These are phyloP conservation scores for Fragilaria crotonensis DNA, from an alignment of 108 stramenopile species.

Conservation along the genomic window DNA sequence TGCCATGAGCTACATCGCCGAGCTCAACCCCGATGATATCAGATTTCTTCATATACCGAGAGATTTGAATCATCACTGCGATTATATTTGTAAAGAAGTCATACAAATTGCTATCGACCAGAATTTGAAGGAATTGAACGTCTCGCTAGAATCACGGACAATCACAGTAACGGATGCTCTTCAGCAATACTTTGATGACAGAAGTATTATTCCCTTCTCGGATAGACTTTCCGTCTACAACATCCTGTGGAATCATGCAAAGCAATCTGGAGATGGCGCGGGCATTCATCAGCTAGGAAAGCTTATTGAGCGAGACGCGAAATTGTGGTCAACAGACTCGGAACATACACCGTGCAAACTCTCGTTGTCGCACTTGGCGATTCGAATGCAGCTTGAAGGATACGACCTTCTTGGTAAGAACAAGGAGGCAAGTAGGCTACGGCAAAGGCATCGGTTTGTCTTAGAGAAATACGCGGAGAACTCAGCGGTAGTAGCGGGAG, in stretches of 20 bases:
- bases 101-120: neutral
- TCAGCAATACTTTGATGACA: constrained; percentile 4
- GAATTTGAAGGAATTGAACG: neutral
- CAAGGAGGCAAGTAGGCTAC: constrained; percentile 10
- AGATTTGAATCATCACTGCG: neutral
- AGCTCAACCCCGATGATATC: neutral
- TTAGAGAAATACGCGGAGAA: constrained; percentile 5
- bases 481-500: too few relatives aligned
- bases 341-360: neutral
- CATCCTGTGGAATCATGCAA: neutral
- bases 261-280: neutral
- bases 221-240: constrained; percentile 14
- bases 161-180: neutral
- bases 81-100: neutral
- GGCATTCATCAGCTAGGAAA: constrained; percentile 15
- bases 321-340: neutral
- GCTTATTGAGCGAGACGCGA: constrained; percentile 7
- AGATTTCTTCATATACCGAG: neutral
- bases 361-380: constrained; percentile 2
- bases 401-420: constrained; percentile 3
- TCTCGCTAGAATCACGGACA: constrained; percentile 5
- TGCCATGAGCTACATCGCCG: neutral
- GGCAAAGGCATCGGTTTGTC: constrained; percentile 13
- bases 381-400: constrained; percentile 16
- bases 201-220: constrained; percentile 11